phyloP scores from a whole-genome alignment of 78 protist genomes.

The Planoprotostelium fungivorum region DNA sequence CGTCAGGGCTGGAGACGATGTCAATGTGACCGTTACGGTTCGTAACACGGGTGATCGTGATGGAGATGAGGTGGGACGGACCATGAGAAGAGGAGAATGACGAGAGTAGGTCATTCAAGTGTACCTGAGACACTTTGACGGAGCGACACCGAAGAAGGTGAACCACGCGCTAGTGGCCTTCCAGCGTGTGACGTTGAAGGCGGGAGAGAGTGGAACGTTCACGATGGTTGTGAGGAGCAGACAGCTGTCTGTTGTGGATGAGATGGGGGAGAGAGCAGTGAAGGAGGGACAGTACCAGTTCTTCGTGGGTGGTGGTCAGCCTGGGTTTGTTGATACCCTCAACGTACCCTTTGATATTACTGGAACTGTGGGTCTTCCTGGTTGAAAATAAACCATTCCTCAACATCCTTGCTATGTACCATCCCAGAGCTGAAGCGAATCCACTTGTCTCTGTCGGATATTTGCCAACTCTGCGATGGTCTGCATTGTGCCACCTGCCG shows the following conservation, averaged over 20 bases:
- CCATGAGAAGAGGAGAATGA: background rate
- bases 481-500: too few relatives aligned
- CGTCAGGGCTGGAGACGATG: background rate
- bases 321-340: too few relatives aligned
- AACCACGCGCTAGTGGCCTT: background rate
- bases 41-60: background rate
- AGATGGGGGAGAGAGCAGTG: background rate
- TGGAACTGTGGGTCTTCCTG: too few relatives aligned
- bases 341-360: too few relatives aligned
- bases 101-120: background rate
- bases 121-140: background rate
- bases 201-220: background rate
- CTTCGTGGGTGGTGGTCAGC: too few relatives aligned
- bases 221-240: background rate
- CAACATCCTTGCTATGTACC: too few relatives aligned
- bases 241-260: background rate
- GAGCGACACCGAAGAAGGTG: background rate
- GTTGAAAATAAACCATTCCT: too few relatives aligned
- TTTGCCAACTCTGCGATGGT: too few relatives aligned
- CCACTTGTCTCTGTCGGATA: too few relatives aligned
- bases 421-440: too few relatives aligned
- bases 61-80: background rate
- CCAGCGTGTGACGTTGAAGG: background rate
- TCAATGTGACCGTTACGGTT: background rate
- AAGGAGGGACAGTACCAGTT: background rate